These are phyloP conservation scores for Picochlorum sp. DNA, from an alignment of 139 green algal genomes.

Conservation along the genomic window DNA sequence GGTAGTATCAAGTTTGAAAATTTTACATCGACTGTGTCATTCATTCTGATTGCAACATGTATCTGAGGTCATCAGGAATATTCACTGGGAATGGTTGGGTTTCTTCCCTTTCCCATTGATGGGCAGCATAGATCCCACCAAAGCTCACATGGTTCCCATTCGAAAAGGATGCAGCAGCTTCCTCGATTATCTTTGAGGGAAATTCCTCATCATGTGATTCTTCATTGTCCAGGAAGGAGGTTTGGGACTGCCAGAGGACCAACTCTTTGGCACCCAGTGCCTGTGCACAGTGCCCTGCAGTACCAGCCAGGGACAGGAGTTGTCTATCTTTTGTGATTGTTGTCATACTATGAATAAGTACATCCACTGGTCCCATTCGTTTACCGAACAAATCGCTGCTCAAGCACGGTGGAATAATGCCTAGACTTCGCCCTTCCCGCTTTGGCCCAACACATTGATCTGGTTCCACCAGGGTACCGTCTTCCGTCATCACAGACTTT, in stretches of 20 bases:
- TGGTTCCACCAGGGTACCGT: slow-evolving; percentile 5
- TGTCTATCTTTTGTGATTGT: neutral
- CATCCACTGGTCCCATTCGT: neutral
- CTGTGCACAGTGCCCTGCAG: slow-evolving; percentile 11
- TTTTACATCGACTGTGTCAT: neutral
- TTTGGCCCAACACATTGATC: slow-evolving; percentile 5
- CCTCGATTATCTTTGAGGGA: slow-evolving; percentile 1
- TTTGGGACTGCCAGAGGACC: slow-evolving; percentile 24
- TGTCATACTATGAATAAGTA: slow-evolving; percentile 20
- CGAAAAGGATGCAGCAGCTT: slow-evolving; percentile 3
- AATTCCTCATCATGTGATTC: slow-evolving; percentile 4
- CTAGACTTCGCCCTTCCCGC: neutral
- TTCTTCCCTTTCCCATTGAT: slow-evolving; percentile 15
- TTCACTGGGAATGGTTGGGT: neutral
- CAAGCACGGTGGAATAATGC: neutral
- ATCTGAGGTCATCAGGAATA: neutral
- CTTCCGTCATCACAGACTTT: neutral
- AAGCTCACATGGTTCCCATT: slow-evolving; percentile 3
- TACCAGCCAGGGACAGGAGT: neutral
- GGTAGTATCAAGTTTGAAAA: neutral
- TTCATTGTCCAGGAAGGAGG: neutral
- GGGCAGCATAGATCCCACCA: slow-evolving; percentile 10
- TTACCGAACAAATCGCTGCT: neutral
- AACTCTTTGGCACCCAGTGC: slow-evolving; percentile 10
- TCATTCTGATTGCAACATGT: slow-evolving; percentile 1